Base-by-base conservation (phyloP, 306 rosid species). In the Trifolium pratense region DNA sequence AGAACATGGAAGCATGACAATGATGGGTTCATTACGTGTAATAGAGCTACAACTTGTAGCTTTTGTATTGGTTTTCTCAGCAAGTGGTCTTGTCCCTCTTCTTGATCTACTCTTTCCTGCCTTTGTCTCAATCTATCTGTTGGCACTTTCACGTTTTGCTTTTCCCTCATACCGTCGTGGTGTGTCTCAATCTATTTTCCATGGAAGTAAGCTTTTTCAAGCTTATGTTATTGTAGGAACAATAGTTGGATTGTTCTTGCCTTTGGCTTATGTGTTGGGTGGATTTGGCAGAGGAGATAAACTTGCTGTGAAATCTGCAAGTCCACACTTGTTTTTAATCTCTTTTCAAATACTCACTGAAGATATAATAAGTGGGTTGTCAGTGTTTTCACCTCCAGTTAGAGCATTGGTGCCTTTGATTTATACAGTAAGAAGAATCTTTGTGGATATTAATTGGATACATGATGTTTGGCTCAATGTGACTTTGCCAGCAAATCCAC, bases 31-130 rank as follows among this genome's bases (percentile, higher is more conserved):
- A 1, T 42, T 93, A 31, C 87, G 96, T 0, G 84, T 89, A 5
- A 88, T 93, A 66, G 98, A 93, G 56, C 84, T 93, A 3, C 96
- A 93, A 48, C 92, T 93, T 0, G 96, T 91, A 13, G 96, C 90
- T 0, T 93, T 93, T 48, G 89, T 89, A 7, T 85, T 91, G 83
- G 96, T 91, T 0, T 88, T 93, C 89, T 93, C 92, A 3, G 96
- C 77, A 0, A 91, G 94, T 71, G 96, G 98, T 11, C 94, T 93
- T 1, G 97, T 93, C 40, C 91, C 97, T 3, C 85, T 91, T 18
- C 32, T 87, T 0, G 96, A 91, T 61, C 51, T 91, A 9, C 18
- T 80, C 15, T 93, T 89, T 78, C 93, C 98, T 0, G 87, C 84
- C 0, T 75, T 93, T 17, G 29, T 87, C 57, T 70, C 96, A 0